phyloP scores from a whole-genome alignment of 306 rosid genomes.

The Ammopiptanthus mongolicus region DNA sequence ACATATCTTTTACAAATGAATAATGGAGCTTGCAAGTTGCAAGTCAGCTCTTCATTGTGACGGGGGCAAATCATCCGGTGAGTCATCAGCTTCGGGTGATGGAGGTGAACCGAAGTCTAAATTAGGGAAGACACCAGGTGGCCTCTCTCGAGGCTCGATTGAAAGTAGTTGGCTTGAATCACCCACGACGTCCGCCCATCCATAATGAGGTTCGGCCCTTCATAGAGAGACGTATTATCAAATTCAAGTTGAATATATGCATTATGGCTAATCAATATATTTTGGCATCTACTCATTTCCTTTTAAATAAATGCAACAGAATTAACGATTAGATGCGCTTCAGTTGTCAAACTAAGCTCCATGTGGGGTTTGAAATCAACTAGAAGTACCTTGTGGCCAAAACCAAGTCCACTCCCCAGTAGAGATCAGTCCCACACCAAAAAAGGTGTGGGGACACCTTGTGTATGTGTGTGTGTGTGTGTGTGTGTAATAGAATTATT shows the following conservation, averaged over 20 bases:
- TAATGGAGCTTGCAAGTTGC: background rate
- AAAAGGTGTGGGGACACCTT: background rate
- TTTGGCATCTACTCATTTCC: background rate
- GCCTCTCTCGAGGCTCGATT: slow-evolving; percentile 71
- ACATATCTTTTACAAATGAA: slow-evolving; percentile 11
- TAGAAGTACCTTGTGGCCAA: background rate
- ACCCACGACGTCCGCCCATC: slow-evolving; percentile 97
- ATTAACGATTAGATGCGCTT: background rate
- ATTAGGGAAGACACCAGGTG: slow-evolving; percentile 75
- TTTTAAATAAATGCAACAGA: background rate
- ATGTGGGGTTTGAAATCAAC: background rate
- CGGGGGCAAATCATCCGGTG: slow-evolving; percentile 48
- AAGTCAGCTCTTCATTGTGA: slow-evolving; percentile 35
- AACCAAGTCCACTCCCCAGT: background rate
- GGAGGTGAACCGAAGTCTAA: slow-evolving; percentile 60
- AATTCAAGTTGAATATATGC: slow-evolving; percentile 2
- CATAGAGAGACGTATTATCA: slow-evolving; percentile 9
- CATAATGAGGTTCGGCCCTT: slow-evolving; percentile 96
- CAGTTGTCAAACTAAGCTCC: background rate
- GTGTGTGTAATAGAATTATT: background rate
- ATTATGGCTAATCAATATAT: background rate
- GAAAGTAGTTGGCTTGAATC: slow-evolving; percentile 87
- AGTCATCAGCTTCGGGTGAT: slow-evolving; percentile 32
- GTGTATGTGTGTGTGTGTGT: too few species aligned
- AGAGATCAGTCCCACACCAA: background rate